These are phyloP conservation scores for Pythium coloratum DNA, from an alignment of 352 stramenopile genomes.

Conservation along the genomic window DNA sequence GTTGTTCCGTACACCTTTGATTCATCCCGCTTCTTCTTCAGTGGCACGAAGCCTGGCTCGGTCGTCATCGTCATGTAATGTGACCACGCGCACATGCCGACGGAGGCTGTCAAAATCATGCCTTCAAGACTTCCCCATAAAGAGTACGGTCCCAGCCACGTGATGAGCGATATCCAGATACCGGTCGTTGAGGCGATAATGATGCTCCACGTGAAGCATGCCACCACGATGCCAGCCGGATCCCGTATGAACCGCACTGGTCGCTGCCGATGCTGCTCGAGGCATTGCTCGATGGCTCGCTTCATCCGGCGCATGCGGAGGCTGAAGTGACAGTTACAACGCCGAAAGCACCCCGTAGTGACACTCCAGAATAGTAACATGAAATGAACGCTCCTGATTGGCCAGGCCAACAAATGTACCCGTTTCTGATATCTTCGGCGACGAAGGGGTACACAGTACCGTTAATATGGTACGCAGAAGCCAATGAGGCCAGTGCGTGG, in stretches of 20 bases:
- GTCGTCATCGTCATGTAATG: slow-evolving; percentile 74
- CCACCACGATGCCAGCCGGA: slow-evolving; percentile 61
- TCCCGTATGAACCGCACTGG: slow-evolving; percentile 63
- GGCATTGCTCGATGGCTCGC: slow-evolving; percentile 12
- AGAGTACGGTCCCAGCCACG: slow-evolving; percentile 61
- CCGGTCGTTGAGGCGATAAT: slow-evolving; percentile 45
- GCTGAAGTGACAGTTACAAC: not conserved
- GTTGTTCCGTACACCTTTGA: slow-evolving; percentile 6
- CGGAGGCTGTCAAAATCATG: slow-evolving; percentile 49
- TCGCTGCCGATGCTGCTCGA: slow-evolving; percentile 20
- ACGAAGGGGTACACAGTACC: slow-evolving; percentile 6
- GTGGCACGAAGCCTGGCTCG: slow-evolving; percentile 70
- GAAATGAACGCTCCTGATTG: not conserved
- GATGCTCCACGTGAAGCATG: slow-evolving; percentile 55
- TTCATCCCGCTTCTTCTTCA: not conserved
- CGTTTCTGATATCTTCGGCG: not conserved
- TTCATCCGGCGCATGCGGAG: not conserved
- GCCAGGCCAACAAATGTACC: not conserved
- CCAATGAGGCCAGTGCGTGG: slow-evolving; percentile 8
- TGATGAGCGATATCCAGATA: slow-evolving; percentile 49
- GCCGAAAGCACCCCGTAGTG: not conserved
- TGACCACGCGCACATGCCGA: slow-evolving; percentile 74
- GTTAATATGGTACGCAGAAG: slow-evolving; percentile 1
- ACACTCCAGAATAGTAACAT: not conserved
- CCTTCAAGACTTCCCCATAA: slow-evolving; percentile 41